Evolutionary conservation across 192 early-diverging fungal species (phyloP).

Genomic region (Dispira parvispora): DNA sequence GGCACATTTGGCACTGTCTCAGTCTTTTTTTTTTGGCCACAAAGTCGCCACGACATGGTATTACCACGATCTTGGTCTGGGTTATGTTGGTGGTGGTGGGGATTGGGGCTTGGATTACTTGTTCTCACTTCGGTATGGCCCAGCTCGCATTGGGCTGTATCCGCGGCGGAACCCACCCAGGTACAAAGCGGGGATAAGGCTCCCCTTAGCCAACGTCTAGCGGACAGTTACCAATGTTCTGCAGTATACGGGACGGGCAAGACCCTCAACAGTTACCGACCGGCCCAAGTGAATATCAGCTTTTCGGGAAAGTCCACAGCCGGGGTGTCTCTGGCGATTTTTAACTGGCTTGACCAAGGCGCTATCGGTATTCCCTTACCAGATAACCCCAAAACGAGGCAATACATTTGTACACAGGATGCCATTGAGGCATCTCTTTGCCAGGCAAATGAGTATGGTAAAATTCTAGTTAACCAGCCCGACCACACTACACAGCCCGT

Average conservation of each 20-base stretch:
- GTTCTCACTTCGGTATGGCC: neutral
- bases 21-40: neutral
- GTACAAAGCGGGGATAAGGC: neutral
- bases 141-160: neutral
- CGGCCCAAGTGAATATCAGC: conserved; percentile 5
- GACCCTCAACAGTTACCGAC: neutral
- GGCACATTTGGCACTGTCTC: neutral
- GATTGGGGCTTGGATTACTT: neutral
- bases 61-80: neutral
- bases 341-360: conserved; percentile 9
- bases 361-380: neutral
- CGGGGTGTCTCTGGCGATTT: conserved; percentile 1
- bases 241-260: conserved; percentile 1
- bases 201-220: neutral
- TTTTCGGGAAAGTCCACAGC: neutral
- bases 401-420: conserved; percentile 34
- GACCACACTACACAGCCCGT: conserved; percentile 18
- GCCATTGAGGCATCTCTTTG: conserved; percentile 38
- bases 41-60: neutral
- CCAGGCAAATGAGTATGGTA: conserved; percentile 25
- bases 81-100: neutral
- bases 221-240: neutral
- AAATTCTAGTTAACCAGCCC: conserved; percentile 35
- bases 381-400: neutral
- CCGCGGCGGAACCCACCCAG: neutral